Percentiles rank a stretch among this genome's conserved stretches.
These are phyloP conservation scores for Mucor piriformis DNA, from an alignment of 371 early-diverging fungal genomes.

Conservation along the genomic window DNA sequence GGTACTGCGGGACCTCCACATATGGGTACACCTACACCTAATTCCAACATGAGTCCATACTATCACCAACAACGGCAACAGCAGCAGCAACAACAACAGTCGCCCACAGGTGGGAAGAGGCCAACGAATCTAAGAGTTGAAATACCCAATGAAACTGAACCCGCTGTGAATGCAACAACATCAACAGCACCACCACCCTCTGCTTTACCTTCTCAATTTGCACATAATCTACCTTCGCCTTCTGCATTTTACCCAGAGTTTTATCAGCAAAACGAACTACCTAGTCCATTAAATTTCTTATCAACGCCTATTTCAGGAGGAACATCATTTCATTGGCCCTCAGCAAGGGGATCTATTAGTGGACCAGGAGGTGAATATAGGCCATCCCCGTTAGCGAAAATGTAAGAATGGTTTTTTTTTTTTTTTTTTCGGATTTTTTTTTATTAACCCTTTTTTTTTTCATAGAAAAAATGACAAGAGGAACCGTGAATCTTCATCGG, in stretches of 20 bases:
- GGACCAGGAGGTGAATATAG: conserved; percentile 9
- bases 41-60: background rate
- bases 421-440: background rate
- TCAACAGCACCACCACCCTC: background rate
- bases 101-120: background rate
- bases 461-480: conserved; percentile 1
- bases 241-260: conserved; percentile 78
- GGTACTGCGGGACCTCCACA: background rate
- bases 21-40: background rate
- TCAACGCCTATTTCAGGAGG: conserved; percentile 58
- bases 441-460: background rate
- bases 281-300: conserved; percentile 68
- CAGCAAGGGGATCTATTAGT: conserved; percentile 19
- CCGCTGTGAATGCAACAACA: background rate
- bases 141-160: conserved; percentile 10
- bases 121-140: conserved; percentile 21
- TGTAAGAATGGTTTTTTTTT: conserved; percentile 14
- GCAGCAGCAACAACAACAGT: background rate
- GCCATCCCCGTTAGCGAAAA: conserved; percentile 22
- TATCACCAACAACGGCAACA: conserved; percentile 1
- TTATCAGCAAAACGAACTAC: conserved; percentile 66
- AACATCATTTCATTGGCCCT: conserved; percentile 66
- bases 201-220: conserved; percentile 69
- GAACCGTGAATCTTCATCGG: background rate
- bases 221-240: conserved; percentile 77